Base-by-base conservation (phyloP, 2,329 filamentous ascomycete species). In the Bipolaris zeicola region DNA sequence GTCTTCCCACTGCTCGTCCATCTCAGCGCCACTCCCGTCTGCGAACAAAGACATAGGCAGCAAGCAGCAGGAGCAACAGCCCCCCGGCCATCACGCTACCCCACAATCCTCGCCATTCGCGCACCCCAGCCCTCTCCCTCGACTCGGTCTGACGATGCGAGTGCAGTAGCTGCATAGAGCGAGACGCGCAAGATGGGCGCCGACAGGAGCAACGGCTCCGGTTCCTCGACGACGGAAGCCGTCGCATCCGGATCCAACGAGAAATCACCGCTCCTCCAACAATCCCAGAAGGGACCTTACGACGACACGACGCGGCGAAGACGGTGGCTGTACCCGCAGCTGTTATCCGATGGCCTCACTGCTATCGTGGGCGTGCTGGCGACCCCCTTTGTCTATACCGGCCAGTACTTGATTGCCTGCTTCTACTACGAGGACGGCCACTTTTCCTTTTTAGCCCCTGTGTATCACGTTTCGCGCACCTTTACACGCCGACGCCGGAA, bases 341-440 rank as follows among this genome's bases (percentile, higher is more conserved):
- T 87, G 66, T 83, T 97, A 57, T 87, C 87, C 39, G 84, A 85
- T 55, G 86, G 87, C 57, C 80, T 97, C 55, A 83, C 94, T 58
- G 87, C 89, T 65, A 90, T 91, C 5, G 82, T 96, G 66, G 87
- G 88, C 64, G 90, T 91, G 79, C 82, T 97, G 44, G 78, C 96
- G 52, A 89, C 89, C 47, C 90, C 91, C 13, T 79, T 98, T 58
- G 85, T 89, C 24, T 87, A 89, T 20, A 94, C 94, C 1, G 90
- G 89, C 16, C 85, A 92, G 47, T 97, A 94, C 77, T 78, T 96
- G 53, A 86, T 93, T 58, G 89, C 90, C 63, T 92, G 85, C 72
- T 89, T 98, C 67, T 94, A 90, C 78, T 94, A 90, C 78, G 88
- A 96, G 70, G 80, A 90, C 55, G 92, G 92, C 48, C 82, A 82